These are phyloP conservation scores for Dovyalis caffra DNA, from an alignment of 345 rosid species.

Conservation along the genomic window DNA sequence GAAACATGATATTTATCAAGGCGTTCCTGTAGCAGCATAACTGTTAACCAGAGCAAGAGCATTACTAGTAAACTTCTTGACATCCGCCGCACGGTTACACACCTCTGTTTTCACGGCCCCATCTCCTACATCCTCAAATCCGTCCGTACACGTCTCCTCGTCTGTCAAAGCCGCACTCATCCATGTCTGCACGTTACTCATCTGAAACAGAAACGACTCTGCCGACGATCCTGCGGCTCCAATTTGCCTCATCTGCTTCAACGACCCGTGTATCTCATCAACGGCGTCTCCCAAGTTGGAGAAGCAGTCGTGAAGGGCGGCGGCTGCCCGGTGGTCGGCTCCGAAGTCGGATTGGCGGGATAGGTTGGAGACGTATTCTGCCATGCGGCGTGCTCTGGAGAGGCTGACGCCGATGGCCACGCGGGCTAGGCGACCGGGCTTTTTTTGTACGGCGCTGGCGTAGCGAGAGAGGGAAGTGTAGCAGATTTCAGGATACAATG, in stretches of 20 bases:
- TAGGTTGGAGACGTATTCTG: slow-evolving; percentile 53
- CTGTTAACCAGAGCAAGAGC: slow-evolving; percentile 70
- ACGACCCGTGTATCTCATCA: slow-evolving; percentile 75
- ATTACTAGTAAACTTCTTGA: slow-evolving; percentile 74
- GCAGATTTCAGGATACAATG: slow-evolving; percentile 82
- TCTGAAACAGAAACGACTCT: slow-evolving; percentile 58
- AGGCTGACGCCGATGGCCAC: slow-evolving; percentile 63
- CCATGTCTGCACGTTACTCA: slow-evolving; percentile 92
- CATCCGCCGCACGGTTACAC: slow-evolving; percentile 37
- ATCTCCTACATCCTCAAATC: slow-evolving; percentile 51
- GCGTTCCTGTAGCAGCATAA: slow-evolving; percentile 49
- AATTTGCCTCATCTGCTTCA: slow-evolving; percentile 62
- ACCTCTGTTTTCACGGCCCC: slow-evolving; percentile 36
- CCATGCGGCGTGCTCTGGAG: slow-evolving; percentile 45
- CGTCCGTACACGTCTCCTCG: slow-evolving; percentile 93
- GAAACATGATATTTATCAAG: slow-evolving; percentile 13
- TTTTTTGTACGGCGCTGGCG: slow-evolving; percentile 47
- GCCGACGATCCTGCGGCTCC: slow-evolving; percentile 35
- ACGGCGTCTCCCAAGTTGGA: slow-evolving; percentile 80
- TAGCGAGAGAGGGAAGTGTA: slow-evolving; percentile 60
- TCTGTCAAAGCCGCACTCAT: slow-evolving; percentile 89
- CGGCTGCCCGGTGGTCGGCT: slow-evolving; percentile 42
- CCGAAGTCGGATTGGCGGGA: slow-evolving; percentile 59
- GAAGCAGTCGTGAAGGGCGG: slow-evolving; percentile 85
- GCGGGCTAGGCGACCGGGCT: slow-evolving; percentile 60